Evolutionary conservation across 495 filamentous ascomycete species (phyloP).

Genomic region (Lophiostoma macrostomum): DNA sequence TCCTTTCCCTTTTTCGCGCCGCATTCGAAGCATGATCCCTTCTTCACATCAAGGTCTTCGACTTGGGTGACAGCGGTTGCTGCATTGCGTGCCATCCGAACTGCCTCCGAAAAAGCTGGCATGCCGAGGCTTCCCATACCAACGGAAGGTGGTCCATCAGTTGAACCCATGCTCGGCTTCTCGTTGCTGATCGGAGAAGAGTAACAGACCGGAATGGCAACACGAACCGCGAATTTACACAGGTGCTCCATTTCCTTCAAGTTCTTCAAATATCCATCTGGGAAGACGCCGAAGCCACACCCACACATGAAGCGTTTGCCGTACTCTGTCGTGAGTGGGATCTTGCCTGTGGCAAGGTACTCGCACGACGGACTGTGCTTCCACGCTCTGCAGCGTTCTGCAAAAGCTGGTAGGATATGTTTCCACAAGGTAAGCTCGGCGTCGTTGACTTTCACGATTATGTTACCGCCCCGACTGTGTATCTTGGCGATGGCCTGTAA

Average conservation of each 20-base stretch:
- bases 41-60: conserved; percentile 1
- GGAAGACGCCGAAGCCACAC: conserved; percentile 13
- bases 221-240: background rate
- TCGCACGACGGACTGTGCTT: conserved; percentile 22
- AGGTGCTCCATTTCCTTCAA: background rate
- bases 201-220: conserved; percentile 7
- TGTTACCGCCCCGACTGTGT: too few species aligned
- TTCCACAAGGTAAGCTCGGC: conserved; percentile 8
- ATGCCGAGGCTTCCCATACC: too few species aligned
- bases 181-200: conserved; percentile 4
- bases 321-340: conserved; percentile 1
- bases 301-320: conserved; percentile 8
- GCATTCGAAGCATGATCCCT: conserved; percentile 6
- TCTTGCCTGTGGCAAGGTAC: background rate
- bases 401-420: conserved; percentile 5
- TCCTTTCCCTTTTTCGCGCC: background rate
- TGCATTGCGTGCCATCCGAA: too few species aligned
- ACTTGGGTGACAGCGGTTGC: too few species aligned
- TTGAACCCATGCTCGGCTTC: too few species aligned
- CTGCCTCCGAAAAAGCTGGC: too few species aligned
- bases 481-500: too few species aligned
- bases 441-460: background rate
- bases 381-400: conserved; percentile 19
- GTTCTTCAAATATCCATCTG: background rate
- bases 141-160: too few species aligned